phyloP scores from a whole-genome alignment of 805 yeast genomes.

The Myxozyma monticola region DNA sequence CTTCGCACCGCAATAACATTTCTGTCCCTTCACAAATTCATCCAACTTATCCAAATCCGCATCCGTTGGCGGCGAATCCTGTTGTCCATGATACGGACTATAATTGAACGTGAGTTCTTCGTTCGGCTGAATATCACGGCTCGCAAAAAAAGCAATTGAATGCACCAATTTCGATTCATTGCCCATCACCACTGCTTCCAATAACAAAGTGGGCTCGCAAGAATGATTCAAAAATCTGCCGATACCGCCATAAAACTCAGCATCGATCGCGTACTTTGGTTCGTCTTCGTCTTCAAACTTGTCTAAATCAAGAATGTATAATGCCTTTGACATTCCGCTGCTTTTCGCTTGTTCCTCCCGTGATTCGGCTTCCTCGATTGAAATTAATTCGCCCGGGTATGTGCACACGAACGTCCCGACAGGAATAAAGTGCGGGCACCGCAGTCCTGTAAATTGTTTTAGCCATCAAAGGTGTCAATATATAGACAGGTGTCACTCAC shows the following conservation, averaged over 20 bases:
- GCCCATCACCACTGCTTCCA: constrained; percentile 12
- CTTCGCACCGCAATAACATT: constrained; percentile 11
- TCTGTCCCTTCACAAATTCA: constrained; percentile 15
- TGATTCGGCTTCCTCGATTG: constrained; percentile 18
- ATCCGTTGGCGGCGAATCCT: no score
- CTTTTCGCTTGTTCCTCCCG: constrained; percentile 5
- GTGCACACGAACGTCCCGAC: constrained; percentile 24
- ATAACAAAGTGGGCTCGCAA: constrained; percentile 20
- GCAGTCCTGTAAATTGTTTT: constrained; percentile 5
- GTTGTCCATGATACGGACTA: constrained; percentile 21
- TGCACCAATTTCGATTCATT: constrained; percentile 2
- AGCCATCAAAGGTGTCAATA: no score
- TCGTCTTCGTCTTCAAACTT: constrained; percentile 11
- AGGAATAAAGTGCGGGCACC: constrained; percentile 14
- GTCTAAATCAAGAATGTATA: constrained; percentile 10
- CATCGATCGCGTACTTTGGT: constrained; percentile 17
- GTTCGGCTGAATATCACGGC: constrained; percentile 18
- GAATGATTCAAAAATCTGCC: constrained; percentile 27
- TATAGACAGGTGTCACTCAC: neutral
- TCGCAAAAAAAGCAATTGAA: constrained; percentile 22
- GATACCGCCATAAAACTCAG: constrained; percentile 19
- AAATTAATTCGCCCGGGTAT: constrained; percentile 24
- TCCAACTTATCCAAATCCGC: no score
- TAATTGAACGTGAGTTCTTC: constrained; percentile 26
- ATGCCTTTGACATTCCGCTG: neutral